A percentile compares a stretch with the other conserved stretches of the same genome.
These are phyloP conservation scores for Suillus decipiens DNA, from an alignment of 768 basidiomycete species.

Conservation along the genomic window DNA sequence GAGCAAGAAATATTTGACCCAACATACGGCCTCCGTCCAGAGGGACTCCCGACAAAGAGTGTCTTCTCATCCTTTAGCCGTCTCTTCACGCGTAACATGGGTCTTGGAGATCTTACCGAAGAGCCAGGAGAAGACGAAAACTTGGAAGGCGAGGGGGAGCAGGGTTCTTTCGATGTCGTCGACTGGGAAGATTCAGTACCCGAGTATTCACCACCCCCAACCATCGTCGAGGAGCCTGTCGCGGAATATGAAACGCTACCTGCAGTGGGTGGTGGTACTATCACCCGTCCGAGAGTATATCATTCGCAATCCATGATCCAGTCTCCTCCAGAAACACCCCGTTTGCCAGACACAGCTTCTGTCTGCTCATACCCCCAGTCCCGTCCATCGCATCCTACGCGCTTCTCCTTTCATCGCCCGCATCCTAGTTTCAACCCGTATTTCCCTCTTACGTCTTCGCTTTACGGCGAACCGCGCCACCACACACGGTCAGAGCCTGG, in stretches of 20 bases:
- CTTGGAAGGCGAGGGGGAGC: slow-evolving; percentile 42
- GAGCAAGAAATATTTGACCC: slow-evolving; percentile 89
- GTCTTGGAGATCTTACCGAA: slow-evolving; percentile 81
- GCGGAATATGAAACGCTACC: slow-evolving; percentile 86
- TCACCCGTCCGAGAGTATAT: slow-evolving; percentile 81
- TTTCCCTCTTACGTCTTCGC: slow-evolving; percentile 12
- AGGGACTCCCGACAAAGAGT: slow-evolving; percentile 84
- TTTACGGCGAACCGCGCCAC: slow-evolving; percentile 7
- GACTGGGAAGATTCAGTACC: slow-evolving; percentile 70
- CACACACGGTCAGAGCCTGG: slow-evolving; percentile 21
- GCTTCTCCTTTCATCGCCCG: slow-evolving; percentile 20
- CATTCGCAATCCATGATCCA: slow-evolving; percentile 84
- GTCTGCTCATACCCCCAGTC: neutral
- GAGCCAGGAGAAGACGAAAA: slow-evolving; percentile 50
- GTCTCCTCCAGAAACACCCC: slow-evolving; percentile 35
- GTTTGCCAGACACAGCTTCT: slow-evolving; percentile 46
- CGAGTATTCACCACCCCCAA: slow-evolving; percentile 46
- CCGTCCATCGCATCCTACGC: neutral
- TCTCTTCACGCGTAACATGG: slow-evolving; percentile 66
- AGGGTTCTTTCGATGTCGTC: slow-evolving; percentile 57
- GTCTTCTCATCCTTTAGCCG: slow-evolving; percentile 78
- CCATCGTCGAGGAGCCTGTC: slow-evolving; percentile 43
- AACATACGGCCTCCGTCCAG: slow-evolving; percentile 93
- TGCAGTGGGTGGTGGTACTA: slow-evolving; percentile 87
- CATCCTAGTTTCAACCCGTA: slow-evolving; percentile 26